Base-by-base conservation (phyloP, 1,139 yeast species). In the Oligophagozyma castellii region DNA sequence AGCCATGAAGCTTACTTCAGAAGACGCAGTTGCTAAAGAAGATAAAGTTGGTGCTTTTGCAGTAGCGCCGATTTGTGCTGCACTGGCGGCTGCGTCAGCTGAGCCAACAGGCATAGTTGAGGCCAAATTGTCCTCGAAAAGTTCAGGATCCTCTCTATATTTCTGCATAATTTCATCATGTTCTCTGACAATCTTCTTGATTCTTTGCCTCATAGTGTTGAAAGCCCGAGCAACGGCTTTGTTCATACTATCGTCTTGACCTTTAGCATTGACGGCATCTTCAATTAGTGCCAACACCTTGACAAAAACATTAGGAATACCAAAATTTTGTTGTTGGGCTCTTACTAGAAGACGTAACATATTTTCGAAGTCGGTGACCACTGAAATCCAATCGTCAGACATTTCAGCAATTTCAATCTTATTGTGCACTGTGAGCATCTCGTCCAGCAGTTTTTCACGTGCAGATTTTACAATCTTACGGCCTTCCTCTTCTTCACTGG, bases 401-500 rank as follows among this genome's bases (percentile, higher is more conserved):
- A 69, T 69, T 56, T 66, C 78, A 36, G 73, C 76, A 40, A 66
- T 69, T 47, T 78, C 89, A 47, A 84, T 70, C 35, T 71, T 64
- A 48, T 72, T 78, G 46, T 77, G 69, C 23, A 71, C 59, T 21
- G 65, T 65, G 44, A 71, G 76, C 61, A 89, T 70, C 56, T 89
- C 98, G 53, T 84, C 96, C 42, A 83, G 55, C 38, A 86, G 66
- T 60, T 86, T 92, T 43, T 86, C 96, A 60, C 79, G 83, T 34
- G 95, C 95, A 35, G 92, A 74, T 59, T 80, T 86, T 44, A 89
- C 95, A 28, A 84, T 83, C 48, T 77, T 79, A 55, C 75, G 77
- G 40, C 72, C 74, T 37, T 38, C 43, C 40, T 72, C 75, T 36
- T 38, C 45, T 36, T 73, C 81, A 37, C 72, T 79, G 27, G 67